These are phyloP conservation scores for Rhizophagus sp. DNA, from an alignment of 192 early-diverging fungal species.

Conservation along the genomic window DNA sequence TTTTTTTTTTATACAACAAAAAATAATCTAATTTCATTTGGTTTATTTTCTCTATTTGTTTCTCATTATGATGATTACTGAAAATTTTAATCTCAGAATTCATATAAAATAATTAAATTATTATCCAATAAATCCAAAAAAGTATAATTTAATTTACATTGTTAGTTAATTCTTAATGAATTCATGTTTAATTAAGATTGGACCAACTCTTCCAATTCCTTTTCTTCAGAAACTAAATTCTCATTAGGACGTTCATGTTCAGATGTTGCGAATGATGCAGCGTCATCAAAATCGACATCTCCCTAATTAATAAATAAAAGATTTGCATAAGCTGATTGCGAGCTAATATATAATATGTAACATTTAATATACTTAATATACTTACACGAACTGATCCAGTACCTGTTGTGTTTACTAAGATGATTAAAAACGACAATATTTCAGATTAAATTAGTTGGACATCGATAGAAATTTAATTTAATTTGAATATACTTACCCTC, in stretches of 20 bases:
- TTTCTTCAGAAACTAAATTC: slow-evolving; percentile 36
- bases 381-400: slow-evolving; percentile 71
- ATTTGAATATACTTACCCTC: slow-evolving; percentile 40
- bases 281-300: slow-evolving; percentile 61
- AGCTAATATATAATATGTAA: not conserved
- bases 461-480: not conserved
- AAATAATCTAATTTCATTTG: not conserved
- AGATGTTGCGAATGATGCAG: slow-evolving; percentile 40
- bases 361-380: slow-evolving; percentile 28
- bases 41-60: not conserved
- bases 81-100: not conserved
- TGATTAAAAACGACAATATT: not conserved
- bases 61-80: not conserved
- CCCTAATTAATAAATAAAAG: slow-evolving; percentile 36
- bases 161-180: not conserved
- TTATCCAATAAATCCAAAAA: not conserved
- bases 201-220: not conserved
- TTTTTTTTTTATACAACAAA: not conserved
- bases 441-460: not conserved
- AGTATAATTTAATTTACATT: not conserved
- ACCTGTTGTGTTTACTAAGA: slow-evolving; percentile 75
- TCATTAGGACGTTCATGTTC: slow-evolving; percentile 38
- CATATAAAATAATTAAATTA: not conserved
- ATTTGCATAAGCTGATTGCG: not conserved
- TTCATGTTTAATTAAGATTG: not conserved